A percentile compares a stretch with the other conserved stretches of the same genome.
Evolutionary conservation across 495 filamentous ascomycete genomes (phyloP).

Genomic region (Apodospora peruviana): DNA sequence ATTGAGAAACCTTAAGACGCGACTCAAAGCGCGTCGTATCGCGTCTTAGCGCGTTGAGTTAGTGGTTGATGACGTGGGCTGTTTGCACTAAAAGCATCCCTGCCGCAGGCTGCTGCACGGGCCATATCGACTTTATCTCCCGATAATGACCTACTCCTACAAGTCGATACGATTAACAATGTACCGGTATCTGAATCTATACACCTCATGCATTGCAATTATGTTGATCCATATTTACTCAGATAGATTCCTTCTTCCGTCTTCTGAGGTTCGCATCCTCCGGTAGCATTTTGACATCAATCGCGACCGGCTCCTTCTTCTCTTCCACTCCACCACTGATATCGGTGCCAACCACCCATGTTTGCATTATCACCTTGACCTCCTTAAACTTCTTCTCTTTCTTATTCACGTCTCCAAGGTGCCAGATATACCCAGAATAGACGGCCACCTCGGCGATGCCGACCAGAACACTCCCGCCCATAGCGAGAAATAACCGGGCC

Average conservation of each 20-base stretch:
- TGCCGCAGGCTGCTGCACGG: too few relatives aligned
- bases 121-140: too few relatives aligned
- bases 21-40: too few relatives aligned
- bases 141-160: too few relatives aligned
- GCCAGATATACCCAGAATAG: conserved; percentile 79
- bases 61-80: too few relatives aligned
- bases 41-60: too few relatives aligned
- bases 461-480: conserved; percentile 64
- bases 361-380: conserved; percentile 62
- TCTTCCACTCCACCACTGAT: conserved; percentile 22
- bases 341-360: conserved; percentile 60
- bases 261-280: conserved; percentile 25
- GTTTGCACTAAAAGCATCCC: too few relatives aligned
- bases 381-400: conserved; percentile 61
- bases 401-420: conserved; percentile 65
- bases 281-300: conserved; percentile 9
- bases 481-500: conserved; percentile 59
- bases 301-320: conserved; percentile 33
- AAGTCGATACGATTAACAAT: background rate
- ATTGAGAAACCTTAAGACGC: too few relatives aligned
- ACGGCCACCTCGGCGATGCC: conserved; percentile 83
- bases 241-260: too few relatives aligned
- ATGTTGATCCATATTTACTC: too few relatives aligned
- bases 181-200: background rate
- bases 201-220: too few relatives aligned